Conservation (phyloP, 257 asterid species). For the Misopates orontium region DNA sequence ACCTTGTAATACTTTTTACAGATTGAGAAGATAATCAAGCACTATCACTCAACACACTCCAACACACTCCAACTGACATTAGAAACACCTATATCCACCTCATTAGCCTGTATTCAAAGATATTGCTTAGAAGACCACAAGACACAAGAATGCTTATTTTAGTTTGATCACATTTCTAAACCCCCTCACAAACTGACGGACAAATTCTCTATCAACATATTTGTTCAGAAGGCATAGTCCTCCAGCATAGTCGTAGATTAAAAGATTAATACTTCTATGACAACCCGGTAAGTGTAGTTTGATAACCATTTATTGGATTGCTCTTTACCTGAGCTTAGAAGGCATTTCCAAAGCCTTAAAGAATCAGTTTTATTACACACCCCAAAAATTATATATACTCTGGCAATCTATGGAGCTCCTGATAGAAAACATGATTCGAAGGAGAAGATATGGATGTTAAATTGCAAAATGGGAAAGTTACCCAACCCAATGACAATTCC, state of each 20-base stretch:
- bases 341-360: too few relatives aligned
- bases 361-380: too few relatives aligned
- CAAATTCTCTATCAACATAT: too few relatives aligned
- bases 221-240: too few relatives aligned
- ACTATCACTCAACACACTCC: too few relatives aligned
- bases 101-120: background rate
- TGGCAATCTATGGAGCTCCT: background rate
- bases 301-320: background rate
- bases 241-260: background rate
- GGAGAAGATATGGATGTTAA: slow-evolving; percentile 1
- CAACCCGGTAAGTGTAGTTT: background rate
- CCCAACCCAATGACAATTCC: slow-evolving; percentile 7
- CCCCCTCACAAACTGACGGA: background rate
- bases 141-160: background rate
- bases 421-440: slow-evolving; percentile 1
- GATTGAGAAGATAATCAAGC: too few relatives aligned
- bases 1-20: background rate
- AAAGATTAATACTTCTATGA: background rate
- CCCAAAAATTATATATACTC: background rate
- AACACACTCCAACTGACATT: too few relatives aligned
- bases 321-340: background rate
- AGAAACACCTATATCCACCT: background rate
- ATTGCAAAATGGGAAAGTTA: background rate
- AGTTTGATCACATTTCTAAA: background rate
- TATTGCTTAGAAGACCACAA: background rate